Evolutionary conservation across 2,329 filamentous ascomycete species (phyloP), one percentile per base, ranked within the genome.

Genomic region (Diaporthe ilicicola): DNA sequence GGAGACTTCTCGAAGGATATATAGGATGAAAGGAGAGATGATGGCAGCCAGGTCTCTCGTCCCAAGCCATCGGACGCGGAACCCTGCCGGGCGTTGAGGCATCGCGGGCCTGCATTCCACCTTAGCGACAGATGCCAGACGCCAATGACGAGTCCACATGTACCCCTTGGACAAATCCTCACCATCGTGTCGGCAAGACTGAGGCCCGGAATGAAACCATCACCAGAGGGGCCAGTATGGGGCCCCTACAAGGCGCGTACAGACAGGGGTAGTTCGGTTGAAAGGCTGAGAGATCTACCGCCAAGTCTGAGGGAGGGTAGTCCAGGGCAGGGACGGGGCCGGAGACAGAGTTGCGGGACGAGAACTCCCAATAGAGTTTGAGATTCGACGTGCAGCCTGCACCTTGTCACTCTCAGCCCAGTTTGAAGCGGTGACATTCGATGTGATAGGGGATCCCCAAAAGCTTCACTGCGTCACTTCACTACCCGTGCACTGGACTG

Each of bases 121-220:
- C 46, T n/a, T 53, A 27, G 53, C 32, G 37, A 24, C 29, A 34
- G 46, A 50, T 9, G 39, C 54, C 46, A 68, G 44, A 46, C 1
- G 56, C 34, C 69, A 50, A 68, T 62, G 69, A 71, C 48, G 56
- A 71, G 37, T 37, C 56, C 64, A 59, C 54, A 50, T 37, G 42
- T n/a, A 3, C 19, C 44, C 74, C 67, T 61, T 69, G 34, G 55
- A 76, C 22, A 70, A 74, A 19, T 34, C 73, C 51, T 75, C 50
- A 76, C 74, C 67, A 75, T 54, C 74, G 54, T n/a, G n/a, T 51
- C 69, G 64, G 69, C 46, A 53, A 39, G 54, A 73, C 71, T 74
- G 67, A 69, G 61, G 62, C 19, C 55, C 74, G 61, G 71, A 76
- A 67, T 74, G 76, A 61, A 73, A 77, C 71, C 44, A 66, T 39